Evolutionary conservation across 1,139 yeast species (phyloP).

Genomic region (Hyphopichia burtonii): DNA sequence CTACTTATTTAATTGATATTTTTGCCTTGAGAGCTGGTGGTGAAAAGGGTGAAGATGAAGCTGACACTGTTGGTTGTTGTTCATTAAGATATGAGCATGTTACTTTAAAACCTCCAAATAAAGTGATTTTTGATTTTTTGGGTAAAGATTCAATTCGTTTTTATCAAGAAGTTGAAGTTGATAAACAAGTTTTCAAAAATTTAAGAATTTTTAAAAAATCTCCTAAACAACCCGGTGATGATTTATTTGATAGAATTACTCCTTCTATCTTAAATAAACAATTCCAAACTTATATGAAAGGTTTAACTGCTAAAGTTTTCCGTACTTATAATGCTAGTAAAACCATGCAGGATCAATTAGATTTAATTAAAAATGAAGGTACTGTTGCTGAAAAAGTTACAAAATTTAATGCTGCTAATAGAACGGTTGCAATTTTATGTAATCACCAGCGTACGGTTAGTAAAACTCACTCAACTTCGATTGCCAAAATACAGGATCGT

Average conservation of each 20-base stretch:
- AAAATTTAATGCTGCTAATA: constrained; percentile 88
- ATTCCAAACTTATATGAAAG: constrained; percentile 87
- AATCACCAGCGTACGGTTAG: constrained; percentile 94
- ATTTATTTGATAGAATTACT: constrained; percentile 84
- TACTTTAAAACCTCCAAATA: constrained; percentile 80
- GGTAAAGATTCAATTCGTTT: constrained; percentile 96
- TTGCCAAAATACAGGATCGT: constrained; percentile 74
- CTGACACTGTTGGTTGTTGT: constrained; percentile 98
- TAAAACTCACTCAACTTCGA: constrained; percentile 76
- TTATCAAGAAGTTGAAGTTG: constrained; percentile 91
- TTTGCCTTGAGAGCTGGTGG: constrained; percentile 98
- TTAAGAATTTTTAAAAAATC: constrained; percentile 80
- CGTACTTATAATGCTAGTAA: constrained; percentile 97
- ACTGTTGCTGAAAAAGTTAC: constrained; percentile 86
- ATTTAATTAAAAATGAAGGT: constrained; percentile 77
- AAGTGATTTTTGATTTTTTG: constrained; percentile 86
- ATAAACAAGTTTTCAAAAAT: constrained; percentile 84
- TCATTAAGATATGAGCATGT: constrained; percentile 89
- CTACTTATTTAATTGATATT: constrained; percentile 89
- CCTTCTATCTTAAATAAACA: constrained; percentile 83
- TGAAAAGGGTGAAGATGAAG: constrained; percentile 95
- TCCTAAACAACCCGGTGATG: constrained; percentile 91
- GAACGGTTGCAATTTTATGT: constrained; percentile 94
- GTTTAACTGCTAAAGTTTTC: constrained; percentile 93
- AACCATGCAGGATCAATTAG: constrained; percentile 94